Conservation (phyloP, 441 rosid genomes). For the Gossypium lobatum region DNA sequence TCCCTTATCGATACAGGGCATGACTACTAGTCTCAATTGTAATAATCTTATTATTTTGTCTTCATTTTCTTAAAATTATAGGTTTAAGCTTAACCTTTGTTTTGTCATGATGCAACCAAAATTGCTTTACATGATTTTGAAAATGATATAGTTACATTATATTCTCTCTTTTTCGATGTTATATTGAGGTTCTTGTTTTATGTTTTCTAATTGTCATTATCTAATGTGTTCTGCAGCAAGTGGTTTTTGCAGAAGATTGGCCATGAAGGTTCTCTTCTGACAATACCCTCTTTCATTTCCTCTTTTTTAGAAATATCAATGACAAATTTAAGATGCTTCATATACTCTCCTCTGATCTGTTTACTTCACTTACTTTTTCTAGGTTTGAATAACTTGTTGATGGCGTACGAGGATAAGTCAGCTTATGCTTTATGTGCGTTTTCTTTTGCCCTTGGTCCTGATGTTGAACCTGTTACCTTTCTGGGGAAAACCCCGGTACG, state of each 20-base stretch:
- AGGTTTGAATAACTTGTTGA: constrained; percentile 77
- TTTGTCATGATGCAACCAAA: neutral
- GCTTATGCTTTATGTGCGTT: constrained; percentile 84
- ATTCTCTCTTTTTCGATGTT: neutral
- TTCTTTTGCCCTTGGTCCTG: constrained; percentile 76
- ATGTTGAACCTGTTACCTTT: constrained; percentile 64
- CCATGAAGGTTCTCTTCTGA: constrained; percentile 59
- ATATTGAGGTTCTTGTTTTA: neutral
- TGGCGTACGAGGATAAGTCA: constrained; percentile 85
- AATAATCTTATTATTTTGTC: neutral
- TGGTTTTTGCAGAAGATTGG: constrained; percentile 94
- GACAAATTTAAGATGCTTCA: neutral
- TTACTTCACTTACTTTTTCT: constrained; percentile 9
- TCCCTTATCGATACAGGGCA: neutral
- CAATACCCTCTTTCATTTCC: neutral
- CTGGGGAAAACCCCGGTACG: constrained; percentile 75
- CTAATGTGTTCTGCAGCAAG: constrained; percentile 51
- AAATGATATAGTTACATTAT: neutral
- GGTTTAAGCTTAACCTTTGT: neutral
- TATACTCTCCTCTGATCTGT: neutral
- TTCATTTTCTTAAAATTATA: neutral
- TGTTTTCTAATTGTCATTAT: constrained; percentile 13
- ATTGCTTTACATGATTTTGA: neutral
- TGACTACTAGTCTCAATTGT: neutral
- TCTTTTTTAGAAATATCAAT: neutral